A percentile compares a stretch with the other conserved stretches of the same genome.
Conservation (phyloP, 106 monocot genomes). For the Platanthera guangdongensis region DNA sequence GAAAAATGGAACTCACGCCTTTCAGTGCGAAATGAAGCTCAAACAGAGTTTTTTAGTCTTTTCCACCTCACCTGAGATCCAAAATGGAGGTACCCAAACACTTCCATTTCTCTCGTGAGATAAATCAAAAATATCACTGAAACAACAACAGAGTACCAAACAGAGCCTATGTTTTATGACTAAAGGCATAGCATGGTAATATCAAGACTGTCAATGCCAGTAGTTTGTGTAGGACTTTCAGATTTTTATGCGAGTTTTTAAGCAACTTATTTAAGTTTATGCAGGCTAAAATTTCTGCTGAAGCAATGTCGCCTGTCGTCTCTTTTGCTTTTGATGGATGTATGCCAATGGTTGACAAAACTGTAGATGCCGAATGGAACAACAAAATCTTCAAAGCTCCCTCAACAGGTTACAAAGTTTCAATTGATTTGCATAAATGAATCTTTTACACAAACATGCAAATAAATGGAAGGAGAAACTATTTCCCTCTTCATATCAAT, state of each 20-base stretch:
- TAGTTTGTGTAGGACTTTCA: neutral
- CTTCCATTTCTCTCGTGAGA: too few species aligned
- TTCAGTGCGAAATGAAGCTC: too few species aligned
- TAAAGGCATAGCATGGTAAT: neutral
- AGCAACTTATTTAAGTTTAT: neutral
- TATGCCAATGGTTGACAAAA: conserved; percentile 11
- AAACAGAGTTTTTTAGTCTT: too few species aligned
- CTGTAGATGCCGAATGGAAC: conserved; percentile 25
- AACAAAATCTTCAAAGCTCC: conserved; percentile 2
- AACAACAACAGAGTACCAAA: too few species aligned
- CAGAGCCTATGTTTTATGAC: neutral
- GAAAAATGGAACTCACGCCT: too few species aligned
- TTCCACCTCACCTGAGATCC: too few species aligned
- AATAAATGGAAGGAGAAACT: neutral
- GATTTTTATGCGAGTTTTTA: neutral
- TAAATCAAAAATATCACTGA: too few species aligned
- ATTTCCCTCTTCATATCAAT: neutral
- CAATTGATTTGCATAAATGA: neutral
- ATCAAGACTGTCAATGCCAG: neutral
- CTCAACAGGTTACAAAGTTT: neutral
- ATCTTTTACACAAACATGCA: neutral
- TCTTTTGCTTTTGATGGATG: neutral
- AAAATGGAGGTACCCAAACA: too few species aligned
- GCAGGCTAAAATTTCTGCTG: conserved; percentile 6
- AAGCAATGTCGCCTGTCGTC: neutral